phyloP scores from a whole-genome alignment of 768 basidiomycete species.

The Hortiboletus flavorubellus region DNA sequence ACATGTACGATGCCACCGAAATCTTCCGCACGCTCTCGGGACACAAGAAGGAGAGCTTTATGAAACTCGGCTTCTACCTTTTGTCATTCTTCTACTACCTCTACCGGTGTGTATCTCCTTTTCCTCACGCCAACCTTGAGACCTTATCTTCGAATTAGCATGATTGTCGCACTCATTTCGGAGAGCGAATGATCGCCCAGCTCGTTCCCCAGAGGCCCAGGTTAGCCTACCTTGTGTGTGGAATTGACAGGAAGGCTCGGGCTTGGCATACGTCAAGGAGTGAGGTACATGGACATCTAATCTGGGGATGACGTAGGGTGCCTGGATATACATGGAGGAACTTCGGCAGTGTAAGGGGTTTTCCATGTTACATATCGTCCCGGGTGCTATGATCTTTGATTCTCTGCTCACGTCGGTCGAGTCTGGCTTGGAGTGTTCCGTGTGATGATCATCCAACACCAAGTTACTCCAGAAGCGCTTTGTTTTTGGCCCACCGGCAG shows the following conservation, averaged over 20 bases:
- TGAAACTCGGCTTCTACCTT: conserved; percentile 92
- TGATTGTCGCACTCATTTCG: conserved; percentile 85
- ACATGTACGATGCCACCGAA: conserved; percentile 99
- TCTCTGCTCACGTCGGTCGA: neutral
- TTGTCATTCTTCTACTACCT: conserved; percentile 91
- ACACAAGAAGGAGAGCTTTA: conserved; percentile 96
- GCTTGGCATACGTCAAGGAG: conserved; percentile 5
- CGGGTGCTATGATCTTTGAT: conserved; percentile 21
- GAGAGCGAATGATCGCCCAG: conserved; percentile 53
- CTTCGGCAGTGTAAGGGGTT: conserved; percentile 2
- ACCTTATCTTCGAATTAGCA: conserved; percentile 41
- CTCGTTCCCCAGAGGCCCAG: neutral
- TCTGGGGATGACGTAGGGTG: conserved; percentile 9
- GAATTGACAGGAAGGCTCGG: neutral
- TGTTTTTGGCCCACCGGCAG: neutral
- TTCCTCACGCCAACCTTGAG: neutral
- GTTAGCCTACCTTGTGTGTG: neutral
- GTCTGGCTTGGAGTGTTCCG: neutral
- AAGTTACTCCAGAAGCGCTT: neutral
- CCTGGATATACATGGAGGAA: conserved; percentile 11
- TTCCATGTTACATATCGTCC: conserved; percentile 19
- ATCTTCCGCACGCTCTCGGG: conserved; percentile 92
- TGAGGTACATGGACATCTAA: conserved; percentile 19
- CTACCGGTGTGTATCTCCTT: conserved; percentile 60
- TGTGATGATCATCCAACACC: neutral